These are phyloP conservation scores for Nymphaea colorata DNA, from an alignment of 164 flowering plant species.

Conservation along the genomic window DNA sequence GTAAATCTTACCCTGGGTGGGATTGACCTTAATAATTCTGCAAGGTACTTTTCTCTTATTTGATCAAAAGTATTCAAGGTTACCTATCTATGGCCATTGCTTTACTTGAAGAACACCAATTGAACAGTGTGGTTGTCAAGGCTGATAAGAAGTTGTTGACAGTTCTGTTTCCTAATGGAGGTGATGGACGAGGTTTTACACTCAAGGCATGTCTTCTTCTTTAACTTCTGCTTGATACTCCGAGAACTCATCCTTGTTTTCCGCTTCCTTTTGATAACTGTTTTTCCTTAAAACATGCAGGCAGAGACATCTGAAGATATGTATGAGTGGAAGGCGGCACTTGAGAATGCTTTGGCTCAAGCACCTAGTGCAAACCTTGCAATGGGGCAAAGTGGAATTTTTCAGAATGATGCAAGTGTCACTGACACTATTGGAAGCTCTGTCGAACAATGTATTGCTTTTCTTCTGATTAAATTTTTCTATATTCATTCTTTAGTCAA, in stretches of 20 bases:
- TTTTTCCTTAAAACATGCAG: conserved; percentile 17
- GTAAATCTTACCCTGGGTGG: conserved; percentile 95
- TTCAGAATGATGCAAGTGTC: conserved; percentile 37
- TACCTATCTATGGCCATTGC: not conserved
- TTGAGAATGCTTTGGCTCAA: conserved; percentile 77
- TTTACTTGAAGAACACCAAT: not conserved
- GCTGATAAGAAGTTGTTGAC: conserved; percentile 89
- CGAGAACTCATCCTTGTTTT: not conserved
- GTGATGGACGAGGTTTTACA: conserved; percentile 93
- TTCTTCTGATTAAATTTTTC: not conserved
- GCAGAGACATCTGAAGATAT: conserved; percentile 92
- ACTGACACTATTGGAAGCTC: conserved; percentile 43
- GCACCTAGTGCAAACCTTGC: conserved; percentile 68
- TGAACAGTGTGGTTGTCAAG: conserved; percentile 70
- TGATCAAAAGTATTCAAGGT: not conserved
- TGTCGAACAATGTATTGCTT: conserved; percentile 36
- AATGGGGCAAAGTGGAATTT: conserved; percentile 68
- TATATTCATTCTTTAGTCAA: no score
- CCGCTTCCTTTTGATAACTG: not conserved
- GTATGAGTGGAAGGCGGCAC: conserved; percentile 82
- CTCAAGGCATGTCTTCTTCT: conserved; percentile 50
- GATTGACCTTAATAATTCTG: conserved; percentile 97
- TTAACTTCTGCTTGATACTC: conserved; percentile 1
- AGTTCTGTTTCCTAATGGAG: conserved; percentile 90
- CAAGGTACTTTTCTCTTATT: conserved; percentile 62